Conservation (phyloP, 495 filamentous ascomycete genomes). For the Durotheca rogersii region DNA sequence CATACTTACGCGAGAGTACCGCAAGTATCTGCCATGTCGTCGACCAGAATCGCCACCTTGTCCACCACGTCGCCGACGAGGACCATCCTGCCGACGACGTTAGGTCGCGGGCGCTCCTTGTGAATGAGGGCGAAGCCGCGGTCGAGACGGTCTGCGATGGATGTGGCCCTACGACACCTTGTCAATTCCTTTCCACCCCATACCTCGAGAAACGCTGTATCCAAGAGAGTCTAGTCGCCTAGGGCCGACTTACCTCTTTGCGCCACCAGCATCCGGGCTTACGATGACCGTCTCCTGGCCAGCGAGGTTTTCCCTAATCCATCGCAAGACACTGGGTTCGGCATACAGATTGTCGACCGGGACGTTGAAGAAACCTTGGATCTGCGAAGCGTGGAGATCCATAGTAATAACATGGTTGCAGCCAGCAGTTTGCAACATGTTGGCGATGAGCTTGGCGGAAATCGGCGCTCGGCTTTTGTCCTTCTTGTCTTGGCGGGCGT, state of each 20-base stretch:
- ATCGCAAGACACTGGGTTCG: constrained; percentile 86
- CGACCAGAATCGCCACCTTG: constrained; percentile 74
- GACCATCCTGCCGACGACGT: constrained; percentile 96
- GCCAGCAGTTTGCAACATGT: constrained; percentile 95
- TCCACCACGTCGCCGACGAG: constrained; percentile 64
- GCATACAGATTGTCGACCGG: constrained; percentile 97
- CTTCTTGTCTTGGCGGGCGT: constrained; percentile 99
- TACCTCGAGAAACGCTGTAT: no score
- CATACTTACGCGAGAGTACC: constrained; percentile 50
- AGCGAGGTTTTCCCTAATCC: constrained; percentile 84
- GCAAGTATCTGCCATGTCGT: constrained; percentile 93
- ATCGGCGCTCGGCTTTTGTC: constrained; percentile 88
- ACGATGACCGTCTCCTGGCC: constrained; percentile 90
- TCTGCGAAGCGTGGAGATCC: constrained; percentile 78
- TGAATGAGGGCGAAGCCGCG: constrained; percentile 97
- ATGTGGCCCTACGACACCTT: constrained; percentile 68
- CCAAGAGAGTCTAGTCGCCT: not conserved
- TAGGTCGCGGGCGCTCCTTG: constrained; percentile 93
- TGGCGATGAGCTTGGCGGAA: constrained; percentile 90
- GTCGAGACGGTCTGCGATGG: constrained; percentile 91
- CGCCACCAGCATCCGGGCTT: constrained; percentile 93
- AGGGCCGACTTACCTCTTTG: constrained; percentile 71
- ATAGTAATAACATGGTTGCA: constrained; percentile 87
- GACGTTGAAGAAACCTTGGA: constrained; percentile 95
- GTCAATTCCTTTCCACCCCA: constrained; percentile 3